A percentile compares a stretch with the other conserved stretches of the same genome.
Evolutionary conservation across 2,329 filamentous ascomycete genomes (phyloP).

Genomic region (Ascochyta koolunga): DNA sequence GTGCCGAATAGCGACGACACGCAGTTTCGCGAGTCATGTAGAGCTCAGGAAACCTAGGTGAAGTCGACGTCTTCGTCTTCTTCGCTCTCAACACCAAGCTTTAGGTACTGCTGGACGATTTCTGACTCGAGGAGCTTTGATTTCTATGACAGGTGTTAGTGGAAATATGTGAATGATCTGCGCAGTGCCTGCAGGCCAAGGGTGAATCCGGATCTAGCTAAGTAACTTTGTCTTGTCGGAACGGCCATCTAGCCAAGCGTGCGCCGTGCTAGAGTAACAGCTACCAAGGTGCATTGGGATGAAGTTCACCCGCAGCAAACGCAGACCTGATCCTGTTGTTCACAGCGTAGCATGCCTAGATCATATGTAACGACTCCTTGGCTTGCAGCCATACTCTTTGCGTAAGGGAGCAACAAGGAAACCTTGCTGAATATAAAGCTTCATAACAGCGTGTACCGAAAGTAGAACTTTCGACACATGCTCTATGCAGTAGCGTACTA

Average conservation of each 20-base stretch:
- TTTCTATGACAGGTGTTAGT: constrained; percentile 37
- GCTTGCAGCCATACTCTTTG: background rate
- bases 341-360: background rate
- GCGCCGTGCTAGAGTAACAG: background rate
- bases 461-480: background rate
- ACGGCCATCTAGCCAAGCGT: background rate
- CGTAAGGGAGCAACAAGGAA: background rate
- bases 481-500: background rate
- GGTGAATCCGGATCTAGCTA: background rate
- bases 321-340: background rate
- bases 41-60: constrained; percentile 23
- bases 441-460: background rate
- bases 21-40: background rate
- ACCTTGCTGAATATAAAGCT: background rate
- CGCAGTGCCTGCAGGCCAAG: background rate
- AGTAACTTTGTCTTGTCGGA: no score
- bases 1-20: no score
- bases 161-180: background rate
- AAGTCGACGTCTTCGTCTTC: constrained; percentile 42
- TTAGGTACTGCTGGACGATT: constrained; percentile 42
- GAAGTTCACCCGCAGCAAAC: background rate
- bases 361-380: background rate
- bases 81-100: constrained; percentile 27
- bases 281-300: background rate
- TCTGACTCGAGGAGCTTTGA: constrained; percentile 39